These are phyloP conservation scores for Fusarium guadeloupense DNA, from an alignment of 2,329 filamentous ascomycete genomes.

Conservation along the genomic window DNA sequence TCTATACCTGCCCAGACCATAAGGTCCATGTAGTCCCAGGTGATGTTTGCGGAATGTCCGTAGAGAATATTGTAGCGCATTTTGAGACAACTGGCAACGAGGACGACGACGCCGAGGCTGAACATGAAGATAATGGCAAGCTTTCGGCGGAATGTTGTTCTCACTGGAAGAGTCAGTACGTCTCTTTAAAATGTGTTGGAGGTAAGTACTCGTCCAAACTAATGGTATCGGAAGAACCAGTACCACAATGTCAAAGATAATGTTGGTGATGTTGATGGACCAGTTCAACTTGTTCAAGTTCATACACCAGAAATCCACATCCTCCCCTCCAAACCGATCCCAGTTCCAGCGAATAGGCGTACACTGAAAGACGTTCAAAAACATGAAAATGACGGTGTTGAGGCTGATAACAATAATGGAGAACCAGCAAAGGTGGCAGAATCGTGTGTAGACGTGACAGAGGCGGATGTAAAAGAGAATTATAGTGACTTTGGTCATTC, in stretches of 20 bases:
- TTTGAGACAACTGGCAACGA: slow-evolving; percentile 15
- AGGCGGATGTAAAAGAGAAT: slow-evolving; percentile 12
- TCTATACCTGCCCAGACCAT: slow-evolving; percentile 21
- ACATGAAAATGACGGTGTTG: background rate
- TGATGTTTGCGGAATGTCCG: slow-evolving; percentile 8
- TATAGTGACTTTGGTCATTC: slow-evolving; percentile 11
- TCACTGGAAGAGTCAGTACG: background rate
- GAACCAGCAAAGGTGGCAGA: slow-evolving; percentile 9
- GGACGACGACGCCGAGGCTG: slow-evolving; percentile 6
- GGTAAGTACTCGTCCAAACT: slow-evolving; percentile 8
- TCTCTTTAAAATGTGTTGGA: accelerated
- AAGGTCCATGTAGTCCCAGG: slow-evolving; percentile 15
- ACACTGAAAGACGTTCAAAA: slow-evolving; percentile 5
- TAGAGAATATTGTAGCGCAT: slow-evolving; percentile 22
- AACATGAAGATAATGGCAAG: slow-evolving; percentile 15
- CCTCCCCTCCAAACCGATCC: background rate
- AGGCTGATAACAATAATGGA: background rate
- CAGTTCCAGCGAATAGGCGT: slow-evolving; percentile 13
- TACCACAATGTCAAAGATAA: background rate
- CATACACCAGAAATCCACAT: slow-evolving; percentile 5
- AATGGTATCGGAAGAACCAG: slow-evolving; percentile 10
- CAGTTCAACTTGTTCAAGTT: slow-evolving; percentile 9
- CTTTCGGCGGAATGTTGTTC: slow-evolving; percentile 14
- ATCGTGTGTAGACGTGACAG: slow-evolving; percentile 5
- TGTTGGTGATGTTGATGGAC: slow-evolving; percentile 14